These are phyloP conservation scores for Tagetes patula DNA, from an alignment of 129 eudicot genomes.

Conservation along the genomic window DNA sequence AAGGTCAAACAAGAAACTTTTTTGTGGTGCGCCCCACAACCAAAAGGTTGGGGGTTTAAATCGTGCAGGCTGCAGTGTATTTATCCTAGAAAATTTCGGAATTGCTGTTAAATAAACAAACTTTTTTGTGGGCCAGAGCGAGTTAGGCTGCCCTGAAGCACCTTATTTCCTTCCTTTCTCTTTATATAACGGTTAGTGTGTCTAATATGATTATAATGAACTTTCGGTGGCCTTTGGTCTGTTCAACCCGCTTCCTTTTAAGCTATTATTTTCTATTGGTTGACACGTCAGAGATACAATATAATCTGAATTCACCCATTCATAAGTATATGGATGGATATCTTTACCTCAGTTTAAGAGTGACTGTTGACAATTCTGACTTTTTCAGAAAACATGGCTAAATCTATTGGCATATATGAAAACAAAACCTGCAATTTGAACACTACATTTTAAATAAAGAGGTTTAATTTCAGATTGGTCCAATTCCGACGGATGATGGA, in stretches of 20 bases:
- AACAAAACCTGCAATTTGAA: too few relatives aligned
- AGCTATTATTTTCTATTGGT: not conserved
- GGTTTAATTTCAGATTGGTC: slow-evolving; percentile 62
- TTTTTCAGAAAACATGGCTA: not conserved
- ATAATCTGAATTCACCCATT: not conserved
- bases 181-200: not conserved
- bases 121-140: not conserved
- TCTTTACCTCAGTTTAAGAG: not conserved
- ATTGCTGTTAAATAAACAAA: not conserved
- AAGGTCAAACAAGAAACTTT: too few relatives aligned
- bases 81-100: too few relatives aligned
- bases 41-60: not conserved
- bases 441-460: too few relatives aligned
- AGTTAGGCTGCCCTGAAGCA: not conserved
- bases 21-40: too few relatives aligned
- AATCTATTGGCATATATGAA: too few relatives aligned
- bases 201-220: not conserved
- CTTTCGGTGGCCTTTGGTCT: not conserved
- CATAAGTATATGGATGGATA: not conserved
- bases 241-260: not conserved
- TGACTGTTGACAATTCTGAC: not conserved
- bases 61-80: too few relatives aligned
- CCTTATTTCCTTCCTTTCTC: not conserved
- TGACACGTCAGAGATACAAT: not conserved
- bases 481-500: slow-evolving; percentile 65